phyloP scores from a whole-genome alignment of 2,329 filamentous ascomycete species.

The Aspergillus sp. region DNA sequence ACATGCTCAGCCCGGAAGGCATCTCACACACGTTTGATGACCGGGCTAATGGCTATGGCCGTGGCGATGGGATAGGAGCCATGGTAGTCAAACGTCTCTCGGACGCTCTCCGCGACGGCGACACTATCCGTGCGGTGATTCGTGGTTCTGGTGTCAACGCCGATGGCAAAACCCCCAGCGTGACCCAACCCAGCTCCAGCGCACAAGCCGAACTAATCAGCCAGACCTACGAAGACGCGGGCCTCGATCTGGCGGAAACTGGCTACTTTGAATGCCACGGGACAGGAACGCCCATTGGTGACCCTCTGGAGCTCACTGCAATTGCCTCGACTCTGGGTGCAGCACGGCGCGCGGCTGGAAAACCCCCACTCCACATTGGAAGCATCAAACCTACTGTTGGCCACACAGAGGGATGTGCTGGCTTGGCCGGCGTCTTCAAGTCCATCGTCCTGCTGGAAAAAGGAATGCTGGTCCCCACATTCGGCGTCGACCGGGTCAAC shows the following conservation, averaged over 20 bases:
- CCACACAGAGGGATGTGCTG: background rate
- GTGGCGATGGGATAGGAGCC: slow-evolving; percentile 50
- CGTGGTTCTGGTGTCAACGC: slow-evolving; percentile 45
- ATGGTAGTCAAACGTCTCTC: background rate
- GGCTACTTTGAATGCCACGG: slow-evolving; percentile 20
- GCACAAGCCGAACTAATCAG: slow-evolving; percentile 33
- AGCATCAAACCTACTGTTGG: slow-evolving; percentile 15
- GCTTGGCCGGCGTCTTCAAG: too few relatives aligned
- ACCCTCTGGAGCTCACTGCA: slow-evolving; percentile 10
- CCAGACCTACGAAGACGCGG: slow-evolving; percentile 27
- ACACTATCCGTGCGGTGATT: slow-evolving; percentile 45
- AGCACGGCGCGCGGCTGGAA: background rate
- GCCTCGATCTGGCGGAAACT: slow-evolving; percentile 13
- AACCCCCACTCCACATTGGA: slow-evolving; percentile 5
- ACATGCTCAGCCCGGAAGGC: slow-evolving; percentile 29
- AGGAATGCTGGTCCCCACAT: too few relatives aligned
- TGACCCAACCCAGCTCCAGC: slow-evolving; percentile 44
- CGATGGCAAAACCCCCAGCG: slow-evolving; percentile 49
- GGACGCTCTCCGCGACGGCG: slow-evolving; percentile 46
- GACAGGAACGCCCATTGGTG: slow-evolving; percentile 16
- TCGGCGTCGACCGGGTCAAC: background rate
- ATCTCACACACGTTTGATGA: slow-evolving; percentile 43
- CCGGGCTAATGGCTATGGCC: slow-evolving; percentile 50
- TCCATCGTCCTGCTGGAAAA: too few relatives aligned
- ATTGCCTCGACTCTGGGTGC: background rate